Percentiles rank a stretch among this genome's conserved stretches.
Evolutionary conservation across 805 yeast species (phyloP).

Genomic region (Nakazawaea siamensis): DNA sequence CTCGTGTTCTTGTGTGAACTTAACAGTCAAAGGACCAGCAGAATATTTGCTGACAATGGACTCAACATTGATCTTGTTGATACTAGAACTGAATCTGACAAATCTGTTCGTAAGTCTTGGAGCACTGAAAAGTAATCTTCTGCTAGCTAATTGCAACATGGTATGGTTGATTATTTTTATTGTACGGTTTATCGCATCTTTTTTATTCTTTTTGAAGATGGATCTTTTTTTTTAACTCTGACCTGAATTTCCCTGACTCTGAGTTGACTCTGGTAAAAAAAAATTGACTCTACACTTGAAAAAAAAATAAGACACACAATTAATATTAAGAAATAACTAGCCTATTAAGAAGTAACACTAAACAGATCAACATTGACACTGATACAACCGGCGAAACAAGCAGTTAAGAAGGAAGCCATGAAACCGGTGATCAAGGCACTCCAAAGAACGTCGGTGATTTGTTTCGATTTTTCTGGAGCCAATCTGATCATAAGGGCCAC

Average conservation of each 20-base stretch:
- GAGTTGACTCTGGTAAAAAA: background rate
- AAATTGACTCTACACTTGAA: background rate
- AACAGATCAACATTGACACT: conserved; percentile 27
- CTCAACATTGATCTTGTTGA: conserved; percentile 22
- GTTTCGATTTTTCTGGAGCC: conserved; percentile 40
- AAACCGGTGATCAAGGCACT: conserved; percentile 44
- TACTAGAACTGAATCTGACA: conserved; percentile 16
- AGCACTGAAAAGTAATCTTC: conserved; percentile 1
- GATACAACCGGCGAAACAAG: conserved; percentile 38
- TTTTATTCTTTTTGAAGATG: too few species aligned
- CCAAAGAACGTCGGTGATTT: conserved; percentile 33
- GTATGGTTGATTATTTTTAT: too few species aligned
- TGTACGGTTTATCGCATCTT: too few species aligned
- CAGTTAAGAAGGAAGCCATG: conserved; percentile 43
- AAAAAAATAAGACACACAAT: too few species aligned
- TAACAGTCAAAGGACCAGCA: conserved; percentile 39
- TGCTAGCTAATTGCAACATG: conserved; percentile 2
- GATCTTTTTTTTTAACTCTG: too few species aligned
- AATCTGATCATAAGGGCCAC: conserved; percentile 49
- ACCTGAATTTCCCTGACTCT: too few species aligned
- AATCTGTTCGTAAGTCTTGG: conserved; percentile 39
- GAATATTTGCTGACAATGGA: conserved; percentile 23
- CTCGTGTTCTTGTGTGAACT: conserved; percentile 87
- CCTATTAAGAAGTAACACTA: conserved; percentile 1
- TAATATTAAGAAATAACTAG: too few species aligned